A percentile compares a stretch with the other conserved stretches of the same genome.
These are phyloP conservation scores for Raddia distichophylla DNA, from an alignment of 176 grass and related monocot species.

Conservation along the genomic window DNA sequence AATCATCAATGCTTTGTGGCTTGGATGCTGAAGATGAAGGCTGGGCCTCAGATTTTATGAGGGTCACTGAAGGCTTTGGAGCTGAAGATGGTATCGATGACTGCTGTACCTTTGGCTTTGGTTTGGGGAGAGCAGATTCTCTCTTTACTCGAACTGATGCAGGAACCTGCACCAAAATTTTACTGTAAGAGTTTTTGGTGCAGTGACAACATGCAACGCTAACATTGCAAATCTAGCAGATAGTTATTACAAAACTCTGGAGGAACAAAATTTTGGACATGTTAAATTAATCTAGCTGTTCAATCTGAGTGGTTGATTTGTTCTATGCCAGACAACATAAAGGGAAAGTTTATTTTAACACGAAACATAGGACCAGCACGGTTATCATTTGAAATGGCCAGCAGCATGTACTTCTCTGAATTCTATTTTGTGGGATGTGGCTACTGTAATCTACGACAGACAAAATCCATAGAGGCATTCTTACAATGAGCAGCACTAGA, in stretches of 20 bases:
- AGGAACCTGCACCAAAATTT: constrained; percentile 68
- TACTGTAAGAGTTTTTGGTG: background rate
- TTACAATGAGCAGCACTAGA: background rate
- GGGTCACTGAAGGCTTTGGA: constrained; percentile 41
- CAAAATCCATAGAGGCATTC: background rate
- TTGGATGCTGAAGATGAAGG: constrained; percentile 52
- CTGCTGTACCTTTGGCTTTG: constrained; percentile 74
- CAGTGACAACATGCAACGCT: background rate
- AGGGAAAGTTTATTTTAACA: background rate
- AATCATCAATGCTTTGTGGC: constrained; percentile 88
- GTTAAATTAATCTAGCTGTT: background rate
- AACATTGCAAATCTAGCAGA: constrained; percentile 6
- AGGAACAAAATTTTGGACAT: background rate
- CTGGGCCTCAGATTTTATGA: constrained; percentile 51
- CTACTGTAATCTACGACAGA: background rate
- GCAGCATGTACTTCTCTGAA: constrained; percentile 11
- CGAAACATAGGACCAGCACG: background rate
- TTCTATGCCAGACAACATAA: constrained; percentile 11
- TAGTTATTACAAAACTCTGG: background rate
- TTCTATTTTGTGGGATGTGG: background rate
- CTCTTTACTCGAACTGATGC: constrained; percentile 94
- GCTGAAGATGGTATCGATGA: constrained; percentile 33
- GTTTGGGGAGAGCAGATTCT: constrained; percentile 77
- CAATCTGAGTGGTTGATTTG: background rate
- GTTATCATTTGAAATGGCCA: constrained; percentile 18